Base-by-base conservation (phyloP, 2,329 filamentous ascomycete species). In the Pezizomycotina sp. region DNA sequence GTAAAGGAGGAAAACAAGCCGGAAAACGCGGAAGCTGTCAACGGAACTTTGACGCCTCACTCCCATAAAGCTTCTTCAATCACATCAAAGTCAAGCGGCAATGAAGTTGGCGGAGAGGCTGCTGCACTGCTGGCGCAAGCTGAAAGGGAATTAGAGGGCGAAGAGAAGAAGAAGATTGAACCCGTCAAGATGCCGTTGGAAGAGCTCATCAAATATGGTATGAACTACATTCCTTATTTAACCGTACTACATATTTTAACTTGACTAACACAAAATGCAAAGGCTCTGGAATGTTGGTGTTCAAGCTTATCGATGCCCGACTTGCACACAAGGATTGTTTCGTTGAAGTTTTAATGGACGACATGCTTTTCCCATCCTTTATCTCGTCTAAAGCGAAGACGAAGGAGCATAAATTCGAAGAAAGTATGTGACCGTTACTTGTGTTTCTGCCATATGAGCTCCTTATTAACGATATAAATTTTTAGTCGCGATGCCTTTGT, bases 401-500 rank as follows among this genome's bases (percentile, higher is more conserved):
- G 25, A 76, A 66, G 49, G 62, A 66, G 7, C 69, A 74, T 53
- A 78, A 71, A 34, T 82, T 95, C 57, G 80, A 89, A 49, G 89
- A 98, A 59, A 83, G 68, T 63, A 56, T 46, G 62, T 54, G n/a
- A 26, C 29, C 18, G 10, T 4, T 38, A 19, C 21, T 14, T 31
- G 18, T 18, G 31, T 15, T 3, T n/a, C 6, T 5, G 12, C 5
- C 18, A 18, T 22, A 16, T 12, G 3, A 35, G n/a, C 24, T 8
- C 40, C 42, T 51, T 56, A 45, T 61, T 37, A 10, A 6, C 7
- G 4, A 24, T 36, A 9, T 46, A 68, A n/a, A n/a, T n/a, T n/a
- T n/a, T n/a, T n/a, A 64, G 84, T 52, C 84, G 86, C 31, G 89
- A 98, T 58, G 89, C 83, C 35, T 83, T 98, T 59, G 79, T 98